phyloP scores from a whole-genome alignment of 192 early-diverging fungal species.

The Funneliformis geosporum region DNA sequence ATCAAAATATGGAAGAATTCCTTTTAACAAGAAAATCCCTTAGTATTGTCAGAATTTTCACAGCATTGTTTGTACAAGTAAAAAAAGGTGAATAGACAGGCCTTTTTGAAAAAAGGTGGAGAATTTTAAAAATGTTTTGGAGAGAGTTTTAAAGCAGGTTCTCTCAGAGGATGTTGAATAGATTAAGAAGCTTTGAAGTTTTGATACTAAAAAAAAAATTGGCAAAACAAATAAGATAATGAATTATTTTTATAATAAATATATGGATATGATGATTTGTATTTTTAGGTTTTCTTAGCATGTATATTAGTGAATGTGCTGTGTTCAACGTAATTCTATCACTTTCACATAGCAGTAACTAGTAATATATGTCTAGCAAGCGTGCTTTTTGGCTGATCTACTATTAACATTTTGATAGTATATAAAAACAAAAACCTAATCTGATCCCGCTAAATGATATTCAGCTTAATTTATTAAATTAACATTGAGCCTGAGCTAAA shows the following conservation, averaged over 20 bases:
- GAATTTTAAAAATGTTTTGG: not conserved
- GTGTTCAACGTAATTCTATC: no score
- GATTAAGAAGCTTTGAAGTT: conserved; percentile 7
- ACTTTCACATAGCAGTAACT: no score
- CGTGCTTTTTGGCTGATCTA: no score
- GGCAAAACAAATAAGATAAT: conserved; percentile 7
- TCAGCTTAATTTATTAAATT: no score
- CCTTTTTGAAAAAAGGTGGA: conserved; percentile 5
- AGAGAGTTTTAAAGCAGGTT: not conserved
- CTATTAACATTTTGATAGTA: no score
- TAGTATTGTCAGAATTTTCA: conserved; percentile 5
- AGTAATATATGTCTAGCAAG: no score
- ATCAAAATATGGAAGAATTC: conserved; percentile 20
- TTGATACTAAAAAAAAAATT: conserved; percentile 2
- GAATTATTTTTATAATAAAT: not conserved
- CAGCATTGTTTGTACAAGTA: not conserved
- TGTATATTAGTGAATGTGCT: no score
- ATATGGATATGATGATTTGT: not conserved
- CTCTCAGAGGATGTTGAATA: conserved; percentile 8
- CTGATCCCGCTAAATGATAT: no score
- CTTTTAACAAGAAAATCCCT: conserved; percentile 7
- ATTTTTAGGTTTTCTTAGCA: conserved; percentile 21
- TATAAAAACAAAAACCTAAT: no score
- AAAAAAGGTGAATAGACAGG: conserved; percentile 7
- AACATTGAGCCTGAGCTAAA: no score